Conservation (phyloP, 768 basidiomycete species). For the Auriscalpium microsporum region DNA sequence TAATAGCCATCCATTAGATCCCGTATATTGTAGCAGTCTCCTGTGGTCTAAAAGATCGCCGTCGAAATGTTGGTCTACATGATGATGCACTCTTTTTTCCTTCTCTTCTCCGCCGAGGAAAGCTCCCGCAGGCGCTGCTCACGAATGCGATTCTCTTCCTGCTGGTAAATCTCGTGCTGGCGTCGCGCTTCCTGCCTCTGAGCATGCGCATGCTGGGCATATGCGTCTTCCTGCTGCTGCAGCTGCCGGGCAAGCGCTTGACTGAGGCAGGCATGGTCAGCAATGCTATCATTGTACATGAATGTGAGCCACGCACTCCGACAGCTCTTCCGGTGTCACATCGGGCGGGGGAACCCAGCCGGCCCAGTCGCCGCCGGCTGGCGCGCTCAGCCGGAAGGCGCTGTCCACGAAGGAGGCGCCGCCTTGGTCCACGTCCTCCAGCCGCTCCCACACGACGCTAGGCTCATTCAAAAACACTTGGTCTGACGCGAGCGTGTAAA, state of each 20-base stretch:
- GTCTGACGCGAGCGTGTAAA: conserved; percentile 85
- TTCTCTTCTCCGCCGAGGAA: background rate
- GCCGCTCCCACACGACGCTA: conserved; percentile 82
- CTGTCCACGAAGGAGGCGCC: conserved; percentile 74
- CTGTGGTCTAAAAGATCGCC: background rate
- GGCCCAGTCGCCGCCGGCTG: conserved; percentile 75
- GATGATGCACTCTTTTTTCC: conserved; percentile 8
- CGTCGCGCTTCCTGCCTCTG: conserved; percentile 26
- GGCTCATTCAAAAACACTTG: conserved; percentile 70
- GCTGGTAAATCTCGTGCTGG: conserved; percentile 5
- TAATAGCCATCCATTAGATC: too few relatives aligned
- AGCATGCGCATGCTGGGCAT: conserved; percentile 26
- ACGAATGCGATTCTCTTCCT: conserved; percentile 13
- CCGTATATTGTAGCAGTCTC: too few relatives aligned
- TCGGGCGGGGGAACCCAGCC: conserved; percentile 60
- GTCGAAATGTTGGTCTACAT: conserved; percentile 5
- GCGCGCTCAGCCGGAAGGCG: conserved; percentile 51
- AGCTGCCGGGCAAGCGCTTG: conserved; percentile 64
- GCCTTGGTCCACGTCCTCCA: conserved; percentile 81
- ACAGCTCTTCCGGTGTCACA: conserved; percentile 37
- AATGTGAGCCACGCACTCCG: conserved; percentile 42
- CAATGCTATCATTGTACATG: background rate
- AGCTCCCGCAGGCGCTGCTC: background rate
- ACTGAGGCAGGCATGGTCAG: conserved; percentile 27
- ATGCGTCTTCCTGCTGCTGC: conserved; percentile 72